Percentiles rank a stretch among this genome's conserved stretches.
phyloP scores from a whole-genome alignment of 1,139 yeast species.

The Trichomonascaceae sp. region DNA sequence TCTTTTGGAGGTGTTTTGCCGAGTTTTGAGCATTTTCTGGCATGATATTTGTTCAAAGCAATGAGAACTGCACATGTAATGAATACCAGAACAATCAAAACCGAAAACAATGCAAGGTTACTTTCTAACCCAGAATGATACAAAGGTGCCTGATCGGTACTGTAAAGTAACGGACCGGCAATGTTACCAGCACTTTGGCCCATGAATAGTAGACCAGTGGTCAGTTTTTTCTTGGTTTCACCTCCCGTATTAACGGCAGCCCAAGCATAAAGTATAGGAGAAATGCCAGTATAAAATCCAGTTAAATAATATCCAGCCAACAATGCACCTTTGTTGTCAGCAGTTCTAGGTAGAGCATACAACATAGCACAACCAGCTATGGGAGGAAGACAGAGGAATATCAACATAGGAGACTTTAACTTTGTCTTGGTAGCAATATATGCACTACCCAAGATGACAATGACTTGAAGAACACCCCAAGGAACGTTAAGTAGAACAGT shows the following conservation, averaged over 20 bases:
- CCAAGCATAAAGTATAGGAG: slow-evolving; percentile 42
- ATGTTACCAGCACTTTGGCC: slow-evolving; percentile 61
- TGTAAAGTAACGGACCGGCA: slow-evolving; percentile 62
- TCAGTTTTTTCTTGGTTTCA: slow-evolving; percentile 38
- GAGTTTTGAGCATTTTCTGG: slow-evolving; percentile 8
- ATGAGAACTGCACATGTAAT: background rate
- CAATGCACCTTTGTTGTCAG: slow-evolving; percentile 37
- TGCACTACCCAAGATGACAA: slow-evolving; percentile 35
- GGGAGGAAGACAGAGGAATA: slow-evolving; percentile 39
- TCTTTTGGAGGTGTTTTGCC: slow-evolving; percentile 13
- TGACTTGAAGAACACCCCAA: slow-evolving; percentile 45
- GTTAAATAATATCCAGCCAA: slow-evolving; percentile 40
- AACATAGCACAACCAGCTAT: slow-evolving; percentile 44
- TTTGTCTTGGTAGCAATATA: slow-evolving; percentile 23
- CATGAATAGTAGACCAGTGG: slow-evolving; percentile 39
- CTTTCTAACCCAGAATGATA: slow-evolving; percentile 38
- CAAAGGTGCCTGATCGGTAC: slow-evolving; percentile 45
- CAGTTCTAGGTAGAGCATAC: slow-evolving; percentile 35
- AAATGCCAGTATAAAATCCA: slow-evolving; percentile 35
- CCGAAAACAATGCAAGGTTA: slow-evolving; percentile 13
- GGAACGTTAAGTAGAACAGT: slow-evolving; percentile 51
- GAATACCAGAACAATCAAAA: slow-evolving; percentile 5
- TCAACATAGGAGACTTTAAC: slow-evolving; percentile 31
- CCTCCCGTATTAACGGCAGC: slow-evolving; percentile 33
- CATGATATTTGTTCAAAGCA: slow-evolving; percentile 10